Evolutionary conservation across 768 basidiomycete species (phyloP).

Genomic region (Russula foetens): DNA sequence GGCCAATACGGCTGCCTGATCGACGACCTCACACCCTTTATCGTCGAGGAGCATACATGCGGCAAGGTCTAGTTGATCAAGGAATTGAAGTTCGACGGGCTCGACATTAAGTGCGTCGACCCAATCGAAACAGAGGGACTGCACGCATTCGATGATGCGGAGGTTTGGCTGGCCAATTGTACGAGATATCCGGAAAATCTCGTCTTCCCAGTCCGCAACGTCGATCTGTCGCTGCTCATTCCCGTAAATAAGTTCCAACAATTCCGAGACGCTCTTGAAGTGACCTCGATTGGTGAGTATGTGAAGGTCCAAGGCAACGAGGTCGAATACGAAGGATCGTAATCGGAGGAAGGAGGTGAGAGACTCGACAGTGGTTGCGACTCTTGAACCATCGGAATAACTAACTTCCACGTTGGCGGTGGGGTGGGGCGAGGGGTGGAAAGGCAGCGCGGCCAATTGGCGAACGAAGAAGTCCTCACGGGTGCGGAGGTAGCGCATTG

Average conservation of each 20-base stretch:
- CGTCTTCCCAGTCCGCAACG: slow-evolving; percentile 38
- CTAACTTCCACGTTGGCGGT: slow-evolving; percentile 51
- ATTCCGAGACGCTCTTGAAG: slow-evolving; percentile 59
- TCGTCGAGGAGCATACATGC: slow-evolving; percentile 61
- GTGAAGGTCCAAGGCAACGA: slow-evolving; percentile 83
- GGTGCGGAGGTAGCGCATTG: slow-evolving; percentile 79
- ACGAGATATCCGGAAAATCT: slow-evolving; percentile 49
- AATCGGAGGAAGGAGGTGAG: slow-evolving; percentile 72
- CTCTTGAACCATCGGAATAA: slow-evolving; percentile 64
- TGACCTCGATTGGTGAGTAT: slow-evolving; percentile 75
- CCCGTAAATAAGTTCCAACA: slow-evolving; percentile 78
- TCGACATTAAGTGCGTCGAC: slow-evolving; percentile 59
- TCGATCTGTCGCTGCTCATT: slow-evolving; percentile 41
- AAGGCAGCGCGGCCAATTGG: slow-evolving; percentile 73
- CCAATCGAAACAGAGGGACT: slow-evolving; percentile 86
- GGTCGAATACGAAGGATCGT: slow-evolving; percentile 78
- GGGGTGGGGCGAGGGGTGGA: slow-evolving; percentile 44
- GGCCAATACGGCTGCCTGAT: slow-evolving; percentile 62
- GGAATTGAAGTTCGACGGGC: slow-evolving; percentile 53
- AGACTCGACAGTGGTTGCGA: slow-evolving; percentile 57
- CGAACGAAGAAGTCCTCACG: slow-evolving; percentile 84
- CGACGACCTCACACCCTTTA: slow-evolving; percentile 77
- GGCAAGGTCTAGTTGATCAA: slow-evolving; percentile 57
- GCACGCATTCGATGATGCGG: slow-evolving; percentile 81
- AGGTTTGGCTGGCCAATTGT: slow-evolving; percentile 78